Conservation (phyloP, 2,329 filamentous ascomycete species). For the Microdochium paspali region DNA sequence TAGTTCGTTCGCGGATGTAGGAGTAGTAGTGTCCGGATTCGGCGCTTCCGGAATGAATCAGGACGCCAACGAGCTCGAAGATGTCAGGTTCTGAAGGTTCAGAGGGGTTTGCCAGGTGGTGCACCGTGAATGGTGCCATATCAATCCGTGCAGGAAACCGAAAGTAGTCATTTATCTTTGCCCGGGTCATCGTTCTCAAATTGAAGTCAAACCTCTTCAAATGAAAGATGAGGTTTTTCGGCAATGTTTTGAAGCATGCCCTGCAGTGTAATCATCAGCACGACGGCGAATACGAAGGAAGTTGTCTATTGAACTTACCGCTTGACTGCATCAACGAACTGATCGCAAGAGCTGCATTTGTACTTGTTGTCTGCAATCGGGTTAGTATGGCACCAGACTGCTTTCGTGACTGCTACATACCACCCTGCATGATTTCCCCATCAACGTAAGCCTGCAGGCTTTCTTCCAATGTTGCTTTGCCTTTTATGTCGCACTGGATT, state of each 20-base stretch:
- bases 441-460: constrained; percentile 93
- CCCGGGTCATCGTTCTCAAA: constrained; percentile 64
- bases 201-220: constrained; percentile 84
- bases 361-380: constrained; percentile 75
- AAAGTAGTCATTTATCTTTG: constrained; percentile 94
- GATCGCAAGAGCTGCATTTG: constrained; percentile 84
- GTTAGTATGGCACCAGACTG: constrained; percentile 9
- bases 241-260: constrained; percentile 84
- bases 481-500: constrained; percentile 93
- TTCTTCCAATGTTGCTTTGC: constrained; percentile 73
- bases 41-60: constrained; percentile 87
- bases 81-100: constrained; percentile 54
- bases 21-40: constrained; percentile 98
- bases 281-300: background rate
- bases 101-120: constrained; percentile 60
- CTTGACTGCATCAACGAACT: constrained; percentile 88
- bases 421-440: constrained; percentile 91
- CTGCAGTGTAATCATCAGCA: constrained; percentile 31
- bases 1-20: constrained; percentile 74
- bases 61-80: constrained; percentile 89
- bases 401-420: constrained; percentile 25
- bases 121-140: constrained; percentile 84
- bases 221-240: constrained; percentile 92
- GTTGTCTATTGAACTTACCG: constrained; percentile 34
- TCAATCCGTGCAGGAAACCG: constrained; percentile 77